These are phyloP conservation scores for Blastobotrys robertii DNA, from an alignment of 805 yeast genomes.

Conservation along the genomic window DNA sequence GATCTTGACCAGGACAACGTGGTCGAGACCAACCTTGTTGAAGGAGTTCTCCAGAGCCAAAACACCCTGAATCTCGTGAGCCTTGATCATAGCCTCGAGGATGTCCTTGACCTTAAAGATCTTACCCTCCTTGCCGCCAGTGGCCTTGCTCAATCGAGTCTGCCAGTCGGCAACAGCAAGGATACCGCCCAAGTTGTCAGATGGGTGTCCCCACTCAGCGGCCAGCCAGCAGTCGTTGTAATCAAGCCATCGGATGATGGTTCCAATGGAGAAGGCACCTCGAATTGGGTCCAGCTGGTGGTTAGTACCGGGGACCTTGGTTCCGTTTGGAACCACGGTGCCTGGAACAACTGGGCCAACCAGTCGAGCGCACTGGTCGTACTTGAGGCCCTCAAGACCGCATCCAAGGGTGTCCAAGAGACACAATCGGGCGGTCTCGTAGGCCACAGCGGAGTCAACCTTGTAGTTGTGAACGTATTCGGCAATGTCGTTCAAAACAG, in stretches of 20 bases:
- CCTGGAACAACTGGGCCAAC: slow-evolving; percentile 53
- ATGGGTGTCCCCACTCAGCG: slow-evolving; percentile 65
- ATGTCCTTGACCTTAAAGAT: slow-evolving; percentile 41
- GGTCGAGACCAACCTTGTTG: slow-evolving; percentile 51
- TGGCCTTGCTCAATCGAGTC: slow-evolving; percentile 36
- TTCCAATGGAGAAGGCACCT: slow-evolving; percentile 50
- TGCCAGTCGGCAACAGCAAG: slow-evolving; percentile 49
- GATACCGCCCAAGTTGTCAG: slow-evolving; percentile 51
- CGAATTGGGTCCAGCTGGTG: slow-evolving; percentile 45
- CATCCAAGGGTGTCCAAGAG: slow-evolving; percentile 50
- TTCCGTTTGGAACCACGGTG: slow-evolving; percentile 44
- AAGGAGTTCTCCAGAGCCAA: slow-evolving; percentile 52
- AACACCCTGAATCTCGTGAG: slow-evolving; percentile 54
- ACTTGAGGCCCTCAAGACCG: slow-evolving; percentile 49
- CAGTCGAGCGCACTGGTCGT: slow-evolving; percentile 38
- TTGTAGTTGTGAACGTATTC: slow-evolving; percentile 39
- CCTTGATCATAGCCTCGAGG: slow-evolving; percentile 49
- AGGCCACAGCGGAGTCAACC: slow-evolving; percentile 38
- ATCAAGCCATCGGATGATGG: slow-evolving; percentile 51
- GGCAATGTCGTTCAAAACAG: slow-evolving; percentile 40
- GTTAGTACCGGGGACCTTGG: slow-evolving; percentile 45
- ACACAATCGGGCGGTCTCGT: slow-evolving; percentile 46
- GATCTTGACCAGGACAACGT: slow-evolving; percentile 47
- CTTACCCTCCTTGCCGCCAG: slow-evolving; percentile 32
- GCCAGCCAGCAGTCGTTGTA: slow-evolving; percentile 59